Evolutionary conservation across 169 alveolate genomes (phyloP).

Genomic region (Cryptosporidium viatorum): DNA sequence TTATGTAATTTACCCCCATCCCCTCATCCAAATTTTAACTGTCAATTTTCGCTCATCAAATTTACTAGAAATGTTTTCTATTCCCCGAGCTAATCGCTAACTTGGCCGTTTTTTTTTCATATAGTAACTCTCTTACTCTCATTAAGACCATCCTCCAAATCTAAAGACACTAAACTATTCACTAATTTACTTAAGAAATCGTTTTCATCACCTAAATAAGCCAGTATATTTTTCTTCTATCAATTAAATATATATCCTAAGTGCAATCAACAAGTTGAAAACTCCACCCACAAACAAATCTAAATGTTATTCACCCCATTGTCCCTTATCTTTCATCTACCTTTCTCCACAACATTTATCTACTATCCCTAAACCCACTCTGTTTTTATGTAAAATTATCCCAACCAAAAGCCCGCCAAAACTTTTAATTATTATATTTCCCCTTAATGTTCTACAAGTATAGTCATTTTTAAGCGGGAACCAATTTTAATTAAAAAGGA

Average conservation of each 20-base stretch:
- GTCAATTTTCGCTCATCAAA: not conserved
- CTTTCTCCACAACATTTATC: not conserved
- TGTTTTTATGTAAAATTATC: too few species aligned
- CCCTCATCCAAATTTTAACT: conserved; percentile 1
- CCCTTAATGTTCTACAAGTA: not conserved
- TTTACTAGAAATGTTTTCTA: not conserved
- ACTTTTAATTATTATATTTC: not conserved
- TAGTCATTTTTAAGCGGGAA: conserved; percentile 12
- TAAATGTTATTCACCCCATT: too few species aligned
- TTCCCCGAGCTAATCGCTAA: not conserved
- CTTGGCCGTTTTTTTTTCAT: not conserved
- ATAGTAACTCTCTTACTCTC: too few species aligned
- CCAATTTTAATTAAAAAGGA: not conserved
- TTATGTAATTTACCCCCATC: conserved; percentile 5
- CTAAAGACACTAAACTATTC: not conserved
- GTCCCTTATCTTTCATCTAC: not conserved
- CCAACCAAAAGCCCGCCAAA: not conserved
- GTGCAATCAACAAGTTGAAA: not conserved
- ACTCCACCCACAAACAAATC: not conserved
- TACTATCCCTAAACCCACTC: not conserved
- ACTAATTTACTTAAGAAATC: too few species aligned
- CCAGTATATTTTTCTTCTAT: not conserved
- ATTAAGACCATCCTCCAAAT: not conserved
- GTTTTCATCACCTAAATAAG: not conserved
- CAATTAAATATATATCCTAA: too few species aligned